These are phyloP conservation scores for Amanita rimosa DNA, from an alignment of 768 basidiomycete genomes.

Conservation along the genomic window DNA sequence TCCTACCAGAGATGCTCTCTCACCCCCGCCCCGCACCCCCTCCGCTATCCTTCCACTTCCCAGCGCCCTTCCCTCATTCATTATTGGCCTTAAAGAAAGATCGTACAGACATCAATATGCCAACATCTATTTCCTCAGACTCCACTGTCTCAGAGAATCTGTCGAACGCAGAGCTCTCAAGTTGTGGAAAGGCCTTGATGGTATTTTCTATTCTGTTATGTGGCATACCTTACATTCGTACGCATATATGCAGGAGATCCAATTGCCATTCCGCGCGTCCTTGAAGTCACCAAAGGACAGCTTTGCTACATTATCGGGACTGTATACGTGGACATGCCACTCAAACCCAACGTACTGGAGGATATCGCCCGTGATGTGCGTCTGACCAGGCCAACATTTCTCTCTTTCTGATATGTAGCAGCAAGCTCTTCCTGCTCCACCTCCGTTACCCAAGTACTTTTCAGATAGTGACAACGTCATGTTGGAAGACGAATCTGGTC, in stretches of 20 bases:
- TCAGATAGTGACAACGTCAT: slow-evolving; percentile 73
- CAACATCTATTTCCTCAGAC: slow-evolving; percentile 43
- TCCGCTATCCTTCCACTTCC: slow-evolving; percentile 27
- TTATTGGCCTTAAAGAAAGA: slow-evolving; percentile 28
- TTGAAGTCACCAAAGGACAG: slow-evolving; percentile 77
- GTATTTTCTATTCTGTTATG: slow-evolving; percentile 15
- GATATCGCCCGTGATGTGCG: slow-evolving; percentile 90
- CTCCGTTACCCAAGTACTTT: slow-evolving; percentile 61
- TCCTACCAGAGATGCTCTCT: not conserved
- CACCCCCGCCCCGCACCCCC: slow-evolving; percentile 18
- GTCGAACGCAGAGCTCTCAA: slow-evolving; percentile 28
- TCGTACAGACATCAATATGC: slow-evolving; percentile 48
- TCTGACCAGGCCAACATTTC: slow-evolving; percentile 7
- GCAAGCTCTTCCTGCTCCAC: slow-evolving; percentile 85
- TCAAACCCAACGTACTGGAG: slow-evolving; percentile 96
- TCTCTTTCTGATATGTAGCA: slow-evolving; percentile 18
- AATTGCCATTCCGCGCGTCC: slow-evolving; percentile 61
- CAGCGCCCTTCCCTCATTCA: slow-evolving; percentile 31
- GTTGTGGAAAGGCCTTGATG: slow-evolving; percentile 29
- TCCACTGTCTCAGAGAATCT: slow-evolving; percentile 26
- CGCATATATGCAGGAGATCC: slow-evolving; percentile 42
- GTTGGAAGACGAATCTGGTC: slow-evolving; percentile 94
- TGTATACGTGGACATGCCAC: slow-evolving; percentile 97
- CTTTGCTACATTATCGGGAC: slow-evolving; percentile 92
- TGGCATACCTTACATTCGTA: not conserved